Percentiles rank a stretch among this genome's conserved stretches.
These are phyloP conservation scores for Colletotrichum trifolii DNA, from an alignment of 2,329 filamentous ascomycete genomes.

Conservation along the genomic window DNA sequence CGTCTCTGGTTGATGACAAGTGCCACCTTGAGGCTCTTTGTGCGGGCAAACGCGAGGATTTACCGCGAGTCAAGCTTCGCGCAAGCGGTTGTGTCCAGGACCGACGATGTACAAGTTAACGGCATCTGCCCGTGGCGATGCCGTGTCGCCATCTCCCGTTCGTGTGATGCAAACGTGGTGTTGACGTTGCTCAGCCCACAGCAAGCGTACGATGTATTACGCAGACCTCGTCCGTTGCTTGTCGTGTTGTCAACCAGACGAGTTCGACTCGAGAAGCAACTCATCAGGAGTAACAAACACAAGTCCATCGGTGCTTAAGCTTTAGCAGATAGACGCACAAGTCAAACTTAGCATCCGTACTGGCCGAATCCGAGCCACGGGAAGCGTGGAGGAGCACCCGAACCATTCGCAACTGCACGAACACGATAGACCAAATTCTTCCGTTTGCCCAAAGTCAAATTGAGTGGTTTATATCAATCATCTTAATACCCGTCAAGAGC, in stretches of 20 bases:
- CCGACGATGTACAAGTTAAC: not conserved
- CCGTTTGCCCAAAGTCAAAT: conserved; percentile 11
- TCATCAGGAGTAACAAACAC: no score
- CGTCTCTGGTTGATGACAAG: not conserved
- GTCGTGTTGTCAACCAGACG: no score
- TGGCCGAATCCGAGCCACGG: not conserved
- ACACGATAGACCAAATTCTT: not conserved
- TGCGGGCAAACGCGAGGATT: not conserved
- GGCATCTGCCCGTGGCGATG: no score
- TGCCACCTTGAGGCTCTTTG: conserved; percentile 20
- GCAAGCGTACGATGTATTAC: no score
- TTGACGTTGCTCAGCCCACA: no score
- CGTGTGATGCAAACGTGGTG: no score
- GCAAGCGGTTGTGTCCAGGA: not conserved
- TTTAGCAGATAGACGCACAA: no score
- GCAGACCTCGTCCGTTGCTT: no score
- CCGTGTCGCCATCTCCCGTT: no score
- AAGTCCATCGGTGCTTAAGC: no score
- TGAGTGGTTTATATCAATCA: conserved; percentile 25
- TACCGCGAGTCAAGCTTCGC: conserved; percentile 11
- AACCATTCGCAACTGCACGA: not conserved
- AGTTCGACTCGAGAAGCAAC: no score
- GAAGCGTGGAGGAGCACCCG: not conserved
- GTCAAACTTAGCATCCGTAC: no score
- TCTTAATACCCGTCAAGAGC: conserved; percentile 2